phyloP scores from a whole-genome alignment of 2,329 filamentous ascomycete species.

The Mollisiaceae sp. region DNA sequence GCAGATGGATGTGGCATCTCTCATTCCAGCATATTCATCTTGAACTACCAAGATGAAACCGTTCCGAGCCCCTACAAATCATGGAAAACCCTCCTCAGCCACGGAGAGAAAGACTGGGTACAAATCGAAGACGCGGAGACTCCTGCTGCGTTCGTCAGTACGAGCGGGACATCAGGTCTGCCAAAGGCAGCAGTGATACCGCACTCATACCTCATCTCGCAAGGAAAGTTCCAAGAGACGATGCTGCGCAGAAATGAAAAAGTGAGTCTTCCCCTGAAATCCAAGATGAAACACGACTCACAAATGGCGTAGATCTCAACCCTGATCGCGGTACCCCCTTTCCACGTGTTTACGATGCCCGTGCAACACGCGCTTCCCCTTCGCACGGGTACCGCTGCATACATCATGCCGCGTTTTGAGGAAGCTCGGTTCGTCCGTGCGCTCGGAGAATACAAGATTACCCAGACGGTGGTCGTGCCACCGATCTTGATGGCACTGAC shows the following conservation, averaged over 20 bases:
- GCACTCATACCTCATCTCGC: slow-evolving; percentile 25
- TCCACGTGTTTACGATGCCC: slow-evolving; percentile 73
- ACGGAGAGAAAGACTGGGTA: slow-evolving; percentile 37
- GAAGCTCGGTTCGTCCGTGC: slow-evolving; percentile 72
- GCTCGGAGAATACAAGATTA: slow-evolving; percentile 65
- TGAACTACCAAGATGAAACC: slow-evolving; percentile 31
- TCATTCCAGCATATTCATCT: slow-evolving; percentile 35
- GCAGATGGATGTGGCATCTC: slow-evolving; percentile 38
- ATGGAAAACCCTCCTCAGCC: slow-evolving; percentile 29
- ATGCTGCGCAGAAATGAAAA: slow-evolving; percentile 9
- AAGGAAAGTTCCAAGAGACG: slow-evolving; percentile 16
- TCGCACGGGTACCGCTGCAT: slow-evolving; percentile 66
- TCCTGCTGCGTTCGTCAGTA: slow-evolving; percentile 49
- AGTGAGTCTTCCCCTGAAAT: background rate
- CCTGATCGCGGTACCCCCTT: slow-evolving; percentile 56
- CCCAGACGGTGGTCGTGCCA: slow-evolving; percentile 69
- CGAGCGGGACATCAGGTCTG: slow-evolving; percentile 63
- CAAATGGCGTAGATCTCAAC: slow-evolving; percentile 48
- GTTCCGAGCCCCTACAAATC: slow-evolving; percentile 28
- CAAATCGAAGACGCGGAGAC: slow-evolving; percentile 13
- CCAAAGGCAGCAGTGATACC: slow-evolving; percentile 47
- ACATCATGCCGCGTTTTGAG: slow-evolving; percentile 79
- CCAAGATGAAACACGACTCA: no score
- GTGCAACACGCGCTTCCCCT: slow-evolving; percentile 77
- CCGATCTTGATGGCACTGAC: slow-evolving; percentile 75